Evolutionary conservation across 257 asterid genomes (phyloP).

Genomic region (Oldenlandia corymbosa): DNA sequence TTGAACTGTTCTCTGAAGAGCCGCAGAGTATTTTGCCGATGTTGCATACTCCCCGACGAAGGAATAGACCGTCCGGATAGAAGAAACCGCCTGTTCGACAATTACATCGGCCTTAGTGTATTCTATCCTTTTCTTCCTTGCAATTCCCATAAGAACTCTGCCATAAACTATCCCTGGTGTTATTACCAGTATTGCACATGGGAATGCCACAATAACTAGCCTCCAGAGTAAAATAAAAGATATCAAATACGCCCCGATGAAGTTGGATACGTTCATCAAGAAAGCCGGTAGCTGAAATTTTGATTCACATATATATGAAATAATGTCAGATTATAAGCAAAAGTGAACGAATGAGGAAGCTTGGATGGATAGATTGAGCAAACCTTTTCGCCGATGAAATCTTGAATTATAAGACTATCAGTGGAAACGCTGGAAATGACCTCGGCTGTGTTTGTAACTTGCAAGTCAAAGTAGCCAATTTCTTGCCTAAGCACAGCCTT

Average conservation of each 20-base stretch:
- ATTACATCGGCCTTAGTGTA: conserved; percentile 52
- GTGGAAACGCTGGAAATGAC: background rate
- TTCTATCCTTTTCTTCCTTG: conserved; percentile 55
- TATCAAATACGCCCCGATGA: conserved; percentile 50
- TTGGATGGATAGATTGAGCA: background rate
- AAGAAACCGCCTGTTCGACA: conserved; percentile 78
- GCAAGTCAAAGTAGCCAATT: conserved; percentile 53
- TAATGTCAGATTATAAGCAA: background rate
- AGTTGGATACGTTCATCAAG: conserved; percentile 61
- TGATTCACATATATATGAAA: background rate
- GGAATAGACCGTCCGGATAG: conserved; percentile 73
- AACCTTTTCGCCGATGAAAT: background rate
- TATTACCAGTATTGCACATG: conserved; percentile 48
- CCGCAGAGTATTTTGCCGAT: conserved; percentile 38
- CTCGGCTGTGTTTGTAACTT: background rate
- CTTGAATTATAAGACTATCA: background rate
- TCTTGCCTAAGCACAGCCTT: conserved; percentile 90
- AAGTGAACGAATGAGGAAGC: background rate
- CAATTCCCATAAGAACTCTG: conserved; percentile 57
- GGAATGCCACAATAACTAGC: conserved; percentile 61
- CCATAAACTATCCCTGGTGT: conserved; percentile 86
- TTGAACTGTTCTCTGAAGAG: conserved; percentile 64
- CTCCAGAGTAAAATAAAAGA: conserved; percentile 72
- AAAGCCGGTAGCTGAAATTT: conserved; percentile 56
- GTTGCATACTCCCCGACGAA: conserved; percentile 71